Percentiles rank a stretch among this genome's conserved stretches.
These are phyloP conservation scores for Castanopsis chinensis DNA, from an alignment of 306 rosid species.

Conservation along the genomic window DNA sequence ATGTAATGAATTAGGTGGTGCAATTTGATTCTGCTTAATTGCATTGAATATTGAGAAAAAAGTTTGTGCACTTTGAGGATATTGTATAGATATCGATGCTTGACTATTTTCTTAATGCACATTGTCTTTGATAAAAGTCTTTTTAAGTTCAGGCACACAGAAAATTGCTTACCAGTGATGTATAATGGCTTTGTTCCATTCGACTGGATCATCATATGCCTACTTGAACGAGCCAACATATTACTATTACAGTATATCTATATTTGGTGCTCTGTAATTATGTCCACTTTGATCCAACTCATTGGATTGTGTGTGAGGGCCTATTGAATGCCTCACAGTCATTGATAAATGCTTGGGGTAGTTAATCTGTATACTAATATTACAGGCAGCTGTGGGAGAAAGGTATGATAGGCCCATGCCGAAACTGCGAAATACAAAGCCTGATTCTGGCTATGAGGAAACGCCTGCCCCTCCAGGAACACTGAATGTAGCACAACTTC, in stretches of 20 bases:
- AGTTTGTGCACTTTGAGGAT: too few relatives aligned
- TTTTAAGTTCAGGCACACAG: neutral
- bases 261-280: neutral
- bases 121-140: neutral
- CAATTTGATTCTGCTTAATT: neutral
- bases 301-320: neutral
- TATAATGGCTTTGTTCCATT: neutral
- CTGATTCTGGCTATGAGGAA: slow-evolving; percentile 67
- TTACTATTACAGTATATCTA: neutral
- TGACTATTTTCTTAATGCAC: neutral
- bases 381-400: slow-evolving; percentile 76
- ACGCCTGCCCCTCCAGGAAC: slow-evolving; percentile 68
- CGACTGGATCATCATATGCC: neutral
- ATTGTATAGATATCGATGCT: neutral
- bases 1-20: neutral
- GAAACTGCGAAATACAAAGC: slow-evolving; percentile 63
- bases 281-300: neutral
- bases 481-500: slow-evolving; percentile 73
- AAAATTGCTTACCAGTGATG: neutral
- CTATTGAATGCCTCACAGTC: neutral
- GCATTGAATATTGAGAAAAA: neutral
- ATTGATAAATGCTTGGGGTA: neutral
- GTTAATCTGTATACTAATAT: neutral
- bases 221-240: neutral
- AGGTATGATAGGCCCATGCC: slow-evolving; percentile 75